Base-by-base conservation (phyloP, 495 filamentous ascomycete species). In the Aspergillus sclerotioniger region DNA sequence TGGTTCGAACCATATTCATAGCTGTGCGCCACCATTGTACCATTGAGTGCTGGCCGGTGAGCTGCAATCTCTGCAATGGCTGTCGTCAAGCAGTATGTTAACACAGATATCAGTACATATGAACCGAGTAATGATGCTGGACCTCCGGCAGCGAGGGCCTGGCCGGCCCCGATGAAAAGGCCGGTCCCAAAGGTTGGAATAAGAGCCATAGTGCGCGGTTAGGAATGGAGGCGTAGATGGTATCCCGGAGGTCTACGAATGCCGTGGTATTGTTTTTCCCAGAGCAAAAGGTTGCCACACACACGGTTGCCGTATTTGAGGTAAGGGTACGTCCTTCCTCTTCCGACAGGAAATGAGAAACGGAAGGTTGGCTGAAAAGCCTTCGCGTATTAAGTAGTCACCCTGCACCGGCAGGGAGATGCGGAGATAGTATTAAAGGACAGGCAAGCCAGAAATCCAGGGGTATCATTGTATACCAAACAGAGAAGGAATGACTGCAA, bases 51-150 rank as follows among this genome's bases (percentile, higher is more conserved):
- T 0, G 85, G 85, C 28, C 83, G 60, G 71, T 85, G 85, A 37
- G 84, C 71, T 29, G 85, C 81, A 68, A 89, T 82, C 62, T 90
- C 87, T 3, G 83, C 84, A 28, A 84, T 70, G 32, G 77, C 80
- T 28, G 76, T 80, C 67, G 87, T 82, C 58, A 89, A 78, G 49
- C 82, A 70, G 62, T 80, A 88, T 43, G 85, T 81, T 39, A 88
- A 60, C 16, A 81, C 53, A 2, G 84, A 84, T 64, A 87, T 37
- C 35, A 73, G 67, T 65, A 67, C 39, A 46, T 75, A 77, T 28
- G 74, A 71, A 32, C 68, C 29, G 32, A 77, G 63, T 28, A 77
- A 59, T n/a, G 74, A 73, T 39, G 62, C 68, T n/a, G 74, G 74
- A 13, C 74, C 74, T 37, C 74, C 74, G 21, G 67, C 64, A 25